Conservation (phyloP, 2,329 filamentous ascomycete species). For the Aspergillus sp. region DNA sequence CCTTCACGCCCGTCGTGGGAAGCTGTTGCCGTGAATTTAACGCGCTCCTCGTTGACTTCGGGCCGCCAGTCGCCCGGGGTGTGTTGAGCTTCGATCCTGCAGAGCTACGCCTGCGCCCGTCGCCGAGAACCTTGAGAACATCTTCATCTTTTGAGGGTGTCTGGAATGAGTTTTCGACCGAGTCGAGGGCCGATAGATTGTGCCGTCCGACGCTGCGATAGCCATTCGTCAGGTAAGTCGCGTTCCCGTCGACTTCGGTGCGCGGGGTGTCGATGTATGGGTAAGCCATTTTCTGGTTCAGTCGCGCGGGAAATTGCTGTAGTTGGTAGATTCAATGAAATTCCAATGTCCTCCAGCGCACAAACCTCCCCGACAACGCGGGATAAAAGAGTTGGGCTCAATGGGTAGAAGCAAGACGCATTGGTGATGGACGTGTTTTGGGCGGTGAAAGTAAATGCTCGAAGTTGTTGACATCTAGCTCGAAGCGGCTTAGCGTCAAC, state of each 20-base stretch:
- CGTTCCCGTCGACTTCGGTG: conserved; percentile 75
- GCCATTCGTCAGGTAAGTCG: conserved; percentile 71
- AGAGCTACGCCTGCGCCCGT: conserved; percentile 55
- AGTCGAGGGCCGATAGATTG: conserved; percentile 63
- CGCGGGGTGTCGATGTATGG: conserved; percentile 80
- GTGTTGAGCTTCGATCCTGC: conserved; percentile 65
- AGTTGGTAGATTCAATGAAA: neutral
- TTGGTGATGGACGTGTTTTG: conserved; percentile 34
- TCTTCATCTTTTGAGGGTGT: conserved; percentile 77
- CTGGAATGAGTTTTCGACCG: conserved; percentile 82
- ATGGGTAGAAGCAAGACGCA: conserved; percentile 12
- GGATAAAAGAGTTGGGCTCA: neutral
- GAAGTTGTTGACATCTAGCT: conserved; percentile 45
- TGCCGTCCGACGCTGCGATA: conserved; percentile 54
- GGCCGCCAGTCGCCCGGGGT: conserved; percentile 66
- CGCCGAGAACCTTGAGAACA: conserved; percentile 71
- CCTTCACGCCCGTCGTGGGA: conserved; percentile 58
- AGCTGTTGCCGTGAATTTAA: conserved; percentile 72
- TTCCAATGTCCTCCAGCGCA: conserved; percentile 21
- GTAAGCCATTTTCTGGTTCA: conserved; percentile 57
- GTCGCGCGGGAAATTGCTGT: conserved; percentile 13
- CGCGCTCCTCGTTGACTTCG: conserved; percentile 42
- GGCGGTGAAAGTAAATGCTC: conserved; percentile 24
- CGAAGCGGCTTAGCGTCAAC: conserved; percentile 29
- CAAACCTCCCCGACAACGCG: conserved; percentile 26